These are phyloP conservation scores for Maudiozyma bulderi DNA, from an alignment of 805 yeast genomes.

Conservation along the genomic window DNA sequence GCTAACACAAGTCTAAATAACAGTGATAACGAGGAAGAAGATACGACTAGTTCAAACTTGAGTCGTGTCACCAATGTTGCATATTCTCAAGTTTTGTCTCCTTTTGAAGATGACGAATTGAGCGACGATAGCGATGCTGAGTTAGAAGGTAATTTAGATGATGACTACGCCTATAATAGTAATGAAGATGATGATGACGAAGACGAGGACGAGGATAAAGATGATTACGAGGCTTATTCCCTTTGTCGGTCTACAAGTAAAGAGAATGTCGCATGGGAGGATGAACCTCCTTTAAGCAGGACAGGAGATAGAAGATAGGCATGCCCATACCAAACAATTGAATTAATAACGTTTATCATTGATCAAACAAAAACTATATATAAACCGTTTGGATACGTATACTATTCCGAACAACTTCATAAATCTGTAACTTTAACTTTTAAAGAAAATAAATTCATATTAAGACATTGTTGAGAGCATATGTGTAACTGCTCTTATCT, in stretches of 20 bases:
- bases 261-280: constrained; percentile 26
- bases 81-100: constrained; percentile 12
- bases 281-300: constrained; percentile 7
- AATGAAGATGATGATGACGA: constrained; percentile 8
- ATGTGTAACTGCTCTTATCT: background rate
- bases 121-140: constrained; percentile 11
- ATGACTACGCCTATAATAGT: constrained; percentile 7
- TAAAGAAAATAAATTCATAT: background rate
- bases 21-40: background rate
- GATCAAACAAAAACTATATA: no score
- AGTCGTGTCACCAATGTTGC: constrained; percentile 9
- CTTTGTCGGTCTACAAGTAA: constrained; percentile 27
- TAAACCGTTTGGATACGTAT: no score
- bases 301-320: background rate
- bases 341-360: no score
- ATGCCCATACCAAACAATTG: background rate
- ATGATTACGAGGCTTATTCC: constrained; percentile 26
- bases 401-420: constrained; percentile 1
- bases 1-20: background rate
- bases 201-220: constrained; percentile 15
- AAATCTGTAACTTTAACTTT: background rate
- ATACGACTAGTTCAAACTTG: background rate
- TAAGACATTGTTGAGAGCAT: background rate
- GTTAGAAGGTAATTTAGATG: constrained; percentile 8
- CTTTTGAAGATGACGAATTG: constrained; percentile 9